Conservation (phyloP, 83 land plant genomes). For the Isoetes engelmannii region DNA sequence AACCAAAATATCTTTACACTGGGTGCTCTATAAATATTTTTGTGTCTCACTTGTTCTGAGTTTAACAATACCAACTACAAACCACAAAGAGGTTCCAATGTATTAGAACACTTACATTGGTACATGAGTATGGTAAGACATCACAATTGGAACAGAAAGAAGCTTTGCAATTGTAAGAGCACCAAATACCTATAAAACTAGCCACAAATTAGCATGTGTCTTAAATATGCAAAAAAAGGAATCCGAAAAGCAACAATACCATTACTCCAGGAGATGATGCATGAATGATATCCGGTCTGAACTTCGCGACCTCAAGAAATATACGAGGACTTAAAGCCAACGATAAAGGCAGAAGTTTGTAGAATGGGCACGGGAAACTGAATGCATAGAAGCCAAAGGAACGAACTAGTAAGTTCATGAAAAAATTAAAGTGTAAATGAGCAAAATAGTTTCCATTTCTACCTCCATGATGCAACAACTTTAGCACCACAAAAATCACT, state of each 20-base stretch:
- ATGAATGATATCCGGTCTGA: constrained; percentile 9
- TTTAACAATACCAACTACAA: too few species aligned
- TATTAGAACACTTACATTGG: constrained; percentile 2
- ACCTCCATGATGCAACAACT: constrained; percentile 80
- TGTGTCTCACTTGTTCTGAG: too few species aligned
- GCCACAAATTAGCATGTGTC: background rate
- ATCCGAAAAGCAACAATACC: background rate
- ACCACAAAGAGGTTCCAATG: too few species aligned
- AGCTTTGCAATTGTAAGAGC: constrained; percentile 14
- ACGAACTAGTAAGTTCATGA: background rate
- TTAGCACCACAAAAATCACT: constrained; percentile 79
- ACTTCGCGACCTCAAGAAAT: constrained; percentile 1
- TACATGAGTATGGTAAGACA: constrained; percentile 18
- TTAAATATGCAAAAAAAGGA: background rate
- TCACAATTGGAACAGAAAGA: constrained; percentile 2
- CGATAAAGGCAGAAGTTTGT: constrained; percentile 8
- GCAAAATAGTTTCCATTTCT: background rate
- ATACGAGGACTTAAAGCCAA: constrained; percentile 14
- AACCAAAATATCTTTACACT: too few species aligned
- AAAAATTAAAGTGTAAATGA: background rate
- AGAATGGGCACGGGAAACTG: constrained; percentile 13
- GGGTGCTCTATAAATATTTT: too few species aligned
- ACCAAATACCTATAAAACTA: constrained; percentile 4
- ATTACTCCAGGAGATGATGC: constrained; percentile 14
- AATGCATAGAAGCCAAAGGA: background rate